Conservation (phyloP, 257 asterid genomes). For the Gentiana macrophylla region DNA sequence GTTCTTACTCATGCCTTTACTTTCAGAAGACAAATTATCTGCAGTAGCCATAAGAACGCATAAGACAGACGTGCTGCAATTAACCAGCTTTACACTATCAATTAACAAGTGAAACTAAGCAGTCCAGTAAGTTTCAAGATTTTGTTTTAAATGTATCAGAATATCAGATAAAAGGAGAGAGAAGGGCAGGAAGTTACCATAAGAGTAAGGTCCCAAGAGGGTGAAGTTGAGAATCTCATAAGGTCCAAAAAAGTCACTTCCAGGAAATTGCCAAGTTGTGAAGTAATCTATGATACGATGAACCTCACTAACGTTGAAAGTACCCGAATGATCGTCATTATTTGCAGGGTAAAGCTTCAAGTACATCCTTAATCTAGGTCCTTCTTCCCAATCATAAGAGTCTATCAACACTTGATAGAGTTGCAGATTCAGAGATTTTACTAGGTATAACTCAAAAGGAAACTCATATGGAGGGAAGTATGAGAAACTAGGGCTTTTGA, state of each 20-base stretch:
- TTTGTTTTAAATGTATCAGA: no score
- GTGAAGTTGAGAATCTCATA: conserved; percentile 48
- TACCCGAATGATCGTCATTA: conserved; percentile 11
- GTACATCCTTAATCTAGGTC: conserved; percentile 41
- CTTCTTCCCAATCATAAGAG: conserved; percentile 33
- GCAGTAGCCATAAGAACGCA: conserved; percentile 12
- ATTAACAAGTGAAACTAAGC: background rate
- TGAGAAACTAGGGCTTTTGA: conserved; percentile 44
- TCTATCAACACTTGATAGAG: conserved; percentile 28
- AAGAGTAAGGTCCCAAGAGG: conserved; percentile 35
- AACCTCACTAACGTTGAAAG: conserved; percentile 33
- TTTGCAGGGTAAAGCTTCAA: conserved; percentile 35
- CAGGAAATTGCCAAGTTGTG: conserved; percentile 25
- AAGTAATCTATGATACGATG: conserved; percentile 21
- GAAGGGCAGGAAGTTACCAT: conserved; percentile 16
- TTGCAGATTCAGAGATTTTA: conserved; percentile 22
- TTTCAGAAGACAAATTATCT: conserved; percentile 17
- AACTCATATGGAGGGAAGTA: conserved; percentile 27
- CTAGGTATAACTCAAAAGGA: conserved; percentile 20
- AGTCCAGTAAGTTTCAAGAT: no score
- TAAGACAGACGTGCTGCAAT: background rate
- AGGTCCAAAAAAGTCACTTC: conserved; percentile 35
- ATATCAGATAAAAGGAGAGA: background rate
- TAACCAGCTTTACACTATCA: background rate
- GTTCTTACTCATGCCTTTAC: conserved; percentile 16